A percentile compares a stretch with the other conserved stretches of the same genome.
phyloP scores from a whole-genome alignment of 495 filamentous ascomycete genomes.

The Talaromyces stipitatus region DNA sequence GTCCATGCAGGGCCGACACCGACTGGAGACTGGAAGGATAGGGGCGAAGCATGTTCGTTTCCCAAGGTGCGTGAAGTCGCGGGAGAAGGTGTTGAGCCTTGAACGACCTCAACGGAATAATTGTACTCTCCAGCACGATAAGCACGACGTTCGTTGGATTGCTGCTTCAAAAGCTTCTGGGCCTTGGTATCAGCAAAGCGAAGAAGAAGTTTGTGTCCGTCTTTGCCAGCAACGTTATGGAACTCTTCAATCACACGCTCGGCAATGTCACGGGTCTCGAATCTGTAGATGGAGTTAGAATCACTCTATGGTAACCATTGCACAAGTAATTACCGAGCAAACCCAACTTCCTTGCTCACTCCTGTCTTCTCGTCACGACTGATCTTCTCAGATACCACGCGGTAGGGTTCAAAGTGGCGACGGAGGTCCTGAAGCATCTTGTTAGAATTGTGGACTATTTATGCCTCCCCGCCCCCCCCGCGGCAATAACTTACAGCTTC shows the following conservation, averaged over 20 bases:
- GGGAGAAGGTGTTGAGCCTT: conserved; percentile 36
- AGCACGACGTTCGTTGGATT: conserved; percentile 84
- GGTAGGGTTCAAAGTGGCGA: conserved; percentile 63
- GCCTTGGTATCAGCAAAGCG: conserved; percentile 94
- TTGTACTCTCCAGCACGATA: conserved; percentile 96
- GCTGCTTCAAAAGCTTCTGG: conserved; percentile 91
- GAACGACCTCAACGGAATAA: conserved; percentile 41
- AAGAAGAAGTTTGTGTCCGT: conserved; percentile 76
- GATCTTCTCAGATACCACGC: conserved; percentile 85
- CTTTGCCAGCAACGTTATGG: conserved; percentile 59
- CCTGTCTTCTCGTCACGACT: conserved; percentile 76
- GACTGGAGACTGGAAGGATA: conserved; percentile 33
- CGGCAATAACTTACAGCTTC: conserved; percentile 62
- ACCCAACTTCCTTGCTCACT: conserved; percentile 92
- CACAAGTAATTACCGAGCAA: conserved; percentile 62
- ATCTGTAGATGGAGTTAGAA: conserved; percentile 41
- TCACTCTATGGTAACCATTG: background rate
- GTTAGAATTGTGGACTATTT: background rate
- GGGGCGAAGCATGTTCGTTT: conserved; percentile 33
- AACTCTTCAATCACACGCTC: conserved; percentile 79
- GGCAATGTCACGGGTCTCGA: conserved; percentile 80
- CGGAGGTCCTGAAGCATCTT: conserved; percentile 25
- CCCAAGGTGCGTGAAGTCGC: conserved; percentile 24
- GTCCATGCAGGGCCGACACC: conserved; percentile 36
- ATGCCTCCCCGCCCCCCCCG: too few species aligned